These are phyloP conservation scores for Mycosphaerella sp. DNA, from an alignment of 2,329 filamentous ascomycete genomes.

Conservation along the genomic window DNA sequence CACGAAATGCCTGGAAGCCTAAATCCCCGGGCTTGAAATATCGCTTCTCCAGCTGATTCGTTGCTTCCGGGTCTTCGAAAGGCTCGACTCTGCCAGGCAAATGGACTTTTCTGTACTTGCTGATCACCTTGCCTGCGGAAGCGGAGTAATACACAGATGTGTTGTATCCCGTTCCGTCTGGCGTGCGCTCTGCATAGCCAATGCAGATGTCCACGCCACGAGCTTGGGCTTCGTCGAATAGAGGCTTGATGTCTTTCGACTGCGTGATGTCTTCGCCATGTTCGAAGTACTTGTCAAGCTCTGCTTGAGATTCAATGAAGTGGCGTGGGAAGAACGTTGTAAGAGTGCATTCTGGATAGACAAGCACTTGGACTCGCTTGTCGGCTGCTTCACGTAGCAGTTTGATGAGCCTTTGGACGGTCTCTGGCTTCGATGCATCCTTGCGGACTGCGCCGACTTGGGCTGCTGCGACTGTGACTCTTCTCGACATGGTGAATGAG, in stretches of 20 bases:
- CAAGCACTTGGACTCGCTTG: constrained; percentile 45
- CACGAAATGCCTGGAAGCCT: constrained; percentile 50
- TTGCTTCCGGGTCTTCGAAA: constrained; percentile 43
- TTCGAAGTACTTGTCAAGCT: constrained; percentile 49
- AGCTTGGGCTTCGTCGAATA: constrained; percentile 46
- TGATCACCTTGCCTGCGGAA: constrained; percentile 38
- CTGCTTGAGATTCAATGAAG: constrained; percentile 33
- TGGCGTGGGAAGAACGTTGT: constrained; percentile 54
- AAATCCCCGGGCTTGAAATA: constrained; percentile 51
- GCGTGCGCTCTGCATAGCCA: constrained; percentile 48
- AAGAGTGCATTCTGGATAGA: constrained; percentile 51
- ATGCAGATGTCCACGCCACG: constrained; percentile 48
- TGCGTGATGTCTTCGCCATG: constrained; percentile 40
- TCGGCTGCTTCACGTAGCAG: constrained; percentile 45
- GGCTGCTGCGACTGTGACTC: constrained; percentile 48
- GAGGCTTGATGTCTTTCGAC: constrained; percentile 42
- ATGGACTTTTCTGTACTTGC: constrained; percentile 53
- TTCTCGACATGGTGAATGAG: constrained; percentile 35
- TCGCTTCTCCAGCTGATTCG: constrained; percentile 52
- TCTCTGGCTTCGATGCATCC: constrained; percentile 39
- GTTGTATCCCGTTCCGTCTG: constrained; percentile 46
- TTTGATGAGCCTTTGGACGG: constrained; percentile 45
- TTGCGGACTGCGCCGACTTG: constrained; percentile 48
- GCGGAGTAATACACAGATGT: constrained; percentile 49
- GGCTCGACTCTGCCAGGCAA: constrained; percentile 51